Percentiles rank a stretch among this genome's conserved stretches.
Conservation (phyloP, 345 rosid species). For the Rubroshorea leprosula region DNA sequence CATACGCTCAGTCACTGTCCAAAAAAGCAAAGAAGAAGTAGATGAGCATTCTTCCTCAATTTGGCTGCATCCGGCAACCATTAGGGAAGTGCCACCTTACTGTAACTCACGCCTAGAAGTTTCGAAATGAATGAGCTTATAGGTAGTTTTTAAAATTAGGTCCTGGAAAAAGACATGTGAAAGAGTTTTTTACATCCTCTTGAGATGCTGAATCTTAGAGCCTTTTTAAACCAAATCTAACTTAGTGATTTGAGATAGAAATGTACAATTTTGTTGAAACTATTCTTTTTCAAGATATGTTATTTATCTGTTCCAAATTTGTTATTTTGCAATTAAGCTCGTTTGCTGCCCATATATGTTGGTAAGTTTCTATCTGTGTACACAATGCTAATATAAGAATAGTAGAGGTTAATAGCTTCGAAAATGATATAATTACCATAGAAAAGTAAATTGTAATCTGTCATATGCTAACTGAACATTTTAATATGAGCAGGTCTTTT, state of each 20-base stretch:
- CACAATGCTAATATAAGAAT: too few relatives aligned
- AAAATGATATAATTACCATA: too few relatives aligned
- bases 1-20: background rate
- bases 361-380: too few relatives aligned
- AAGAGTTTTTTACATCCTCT: background rate
- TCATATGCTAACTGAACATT: too few relatives aligned
- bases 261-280: background rate
- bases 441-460: too few relatives aligned
- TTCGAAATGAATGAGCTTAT: background rate
- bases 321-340: too few relatives aligned
- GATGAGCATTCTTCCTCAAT: background rate
- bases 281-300: background rate
- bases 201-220: background rate
- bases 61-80: background rate
- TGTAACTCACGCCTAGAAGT: background rate
- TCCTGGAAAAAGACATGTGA: conserved; percentile 2
- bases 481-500: too few relatives aligned
- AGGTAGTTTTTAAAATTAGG: background rate
- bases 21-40: conserved; percentile 1
- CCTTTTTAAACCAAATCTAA: background rate
- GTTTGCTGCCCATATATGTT: too few relatives aligned
- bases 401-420: too few relatives aligned
- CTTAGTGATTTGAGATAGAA: background rate
- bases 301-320: too few relatives aligned
- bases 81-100: background rate